phyloP scores from a whole-genome alignment of 257 asterid species.

The Lycium ferocissimum region DNA sequence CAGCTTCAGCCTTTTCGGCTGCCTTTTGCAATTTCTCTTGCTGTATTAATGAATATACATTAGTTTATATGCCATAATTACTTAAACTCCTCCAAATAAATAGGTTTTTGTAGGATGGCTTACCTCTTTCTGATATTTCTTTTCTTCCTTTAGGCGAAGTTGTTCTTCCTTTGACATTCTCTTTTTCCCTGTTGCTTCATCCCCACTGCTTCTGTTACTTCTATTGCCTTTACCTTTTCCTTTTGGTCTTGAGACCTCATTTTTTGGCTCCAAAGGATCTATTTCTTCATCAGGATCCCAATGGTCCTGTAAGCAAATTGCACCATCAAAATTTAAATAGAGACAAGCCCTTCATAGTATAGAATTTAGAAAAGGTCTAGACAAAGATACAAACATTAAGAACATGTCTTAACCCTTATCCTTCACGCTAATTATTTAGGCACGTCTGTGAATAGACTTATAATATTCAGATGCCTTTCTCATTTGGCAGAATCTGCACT shows the following conservation, averaged over 20 bases:
- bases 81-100: conserved; percentile 29
- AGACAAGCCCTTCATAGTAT: background rate
- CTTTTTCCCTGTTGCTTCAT: conserved; percentile 49
- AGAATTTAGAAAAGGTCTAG: conserved; percentile 7
- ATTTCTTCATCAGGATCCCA: conserved; percentile 42
- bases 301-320: conserved; percentile 51
- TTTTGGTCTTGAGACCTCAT: conserved; percentile 41
- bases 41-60: conserved; percentile 49
- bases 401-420: background rate
- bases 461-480: background rate
- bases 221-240: conserved; percentile 44
- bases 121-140: conserved; percentile 79
- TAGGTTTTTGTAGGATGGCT: conserved; percentile 32
- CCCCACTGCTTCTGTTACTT: conserved; percentile 44
- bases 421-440: background rate
- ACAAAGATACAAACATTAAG: background rate
- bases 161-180: conserved; percentile 79
- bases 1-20: conserved; percentile 83
- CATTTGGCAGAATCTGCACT: background rate
- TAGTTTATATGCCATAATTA: conserved; percentile 30
- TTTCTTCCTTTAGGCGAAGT: conserved; percentile 75
- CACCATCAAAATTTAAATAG: background rate
- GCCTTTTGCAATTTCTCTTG: conserved; percentile 84
- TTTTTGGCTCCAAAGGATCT: conserved; percentile 40
- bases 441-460: background rate